These are phyloP conservation scores for Boletus eberwhitei DNA, from an alignment of 768 basidiomycete genomes.

Conservation along the genomic window DNA sequence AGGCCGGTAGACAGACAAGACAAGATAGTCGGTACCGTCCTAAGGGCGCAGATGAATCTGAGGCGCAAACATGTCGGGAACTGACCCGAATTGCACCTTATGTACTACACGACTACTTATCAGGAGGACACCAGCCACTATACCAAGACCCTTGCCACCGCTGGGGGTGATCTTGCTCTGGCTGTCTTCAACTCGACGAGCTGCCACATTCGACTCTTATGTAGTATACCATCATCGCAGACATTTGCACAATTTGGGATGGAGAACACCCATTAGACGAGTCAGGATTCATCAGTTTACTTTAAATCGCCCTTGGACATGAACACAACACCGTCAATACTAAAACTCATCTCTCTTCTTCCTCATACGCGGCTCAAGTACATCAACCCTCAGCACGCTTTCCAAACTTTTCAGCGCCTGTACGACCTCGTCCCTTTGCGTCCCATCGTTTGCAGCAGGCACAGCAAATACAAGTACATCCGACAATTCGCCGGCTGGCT, in stretches of 20 bases:
- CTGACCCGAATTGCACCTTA: too few relatives aligned
- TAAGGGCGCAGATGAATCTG: too few relatives aligned
- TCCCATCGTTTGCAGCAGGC: slow-evolving; percentile 3
- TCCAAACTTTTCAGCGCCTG: slow-evolving; percentile 15
- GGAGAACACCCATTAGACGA: not conserved
- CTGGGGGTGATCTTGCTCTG: too few relatives aligned
- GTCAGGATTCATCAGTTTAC: too few relatives aligned
- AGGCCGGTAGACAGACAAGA: not conserved
- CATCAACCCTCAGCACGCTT: slow-evolving; percentile 23
- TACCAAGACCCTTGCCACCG: too few relatives aligned
- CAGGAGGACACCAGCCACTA: too few relatives aligned
- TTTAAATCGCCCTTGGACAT: not conserved
- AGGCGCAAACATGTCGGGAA: too few relatives aligned
- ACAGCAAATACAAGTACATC: slow-evolving; percentile 21
- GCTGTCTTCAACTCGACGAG: too few relatives aligned
- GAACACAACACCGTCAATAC: not conserved
- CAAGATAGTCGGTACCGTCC: too few relatives aligned
- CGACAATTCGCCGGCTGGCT: slow-evolving; percentile 20
- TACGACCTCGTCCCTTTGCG: slow-evolving; percentile 10
- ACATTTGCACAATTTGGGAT: not conserved
- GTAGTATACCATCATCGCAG: not conserved
- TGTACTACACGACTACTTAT: too few relatives aligned
- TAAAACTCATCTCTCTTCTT: slow-evolving; percentile 29
- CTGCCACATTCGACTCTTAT: too few relatives aligned
- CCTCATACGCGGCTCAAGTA: slow-evolving; percentile 19